Evolutionary conservation across 2,329 filamentous ascomycete genomes (phyloP), one percentile per base, ranked within the genome.

Genomic region (Geosmithia morbida): DNA sequence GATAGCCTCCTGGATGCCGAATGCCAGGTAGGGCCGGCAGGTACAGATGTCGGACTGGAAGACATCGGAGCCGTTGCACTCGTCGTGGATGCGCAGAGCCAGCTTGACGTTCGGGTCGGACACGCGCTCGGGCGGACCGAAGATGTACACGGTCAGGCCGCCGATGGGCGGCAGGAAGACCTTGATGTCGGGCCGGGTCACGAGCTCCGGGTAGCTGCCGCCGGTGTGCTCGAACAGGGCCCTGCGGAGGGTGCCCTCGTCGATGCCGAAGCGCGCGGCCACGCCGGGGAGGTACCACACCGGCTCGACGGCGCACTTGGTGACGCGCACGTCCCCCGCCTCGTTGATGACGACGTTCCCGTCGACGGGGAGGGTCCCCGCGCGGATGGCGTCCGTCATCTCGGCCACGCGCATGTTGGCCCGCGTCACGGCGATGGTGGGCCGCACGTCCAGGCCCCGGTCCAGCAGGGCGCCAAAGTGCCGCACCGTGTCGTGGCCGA

Each of bases 11-110:
- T 95, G 88, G 51, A 98, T 94, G 51, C 92, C 92, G 61, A 94
- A 97, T 59, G 94, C 94, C 49, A 97, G 79, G 61, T 97, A 97
- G 14, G 92, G 92, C 48, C 87, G 78, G 65, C 90, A 97, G 10
- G 92, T 97, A 68, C 92, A 97, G 59, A 97, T 98, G 62, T 98
- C 92, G 17, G 88, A 95, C 51, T 90, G 88, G 62, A 97, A 98
- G 42, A 97, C 92, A 66, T 98, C 92, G 61, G 86, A 94, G 49
- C 92, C 92, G 60, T 97, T 97, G 67, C 92, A 97, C 68, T 80
- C 76, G 54, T 80, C 76, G 52, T 79, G 92, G 44, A 97, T 82
- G 54, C 92, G 81, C 50, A 97, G 71, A 16, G 92, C 87, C 41
- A 97, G 72, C 51, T 77, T 79, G 48, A 81, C 82, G 47, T 82